phyloP scores from a whole-genome alignment of 208 protist genomes.

The Trypanosoma boissoni region DNA sequence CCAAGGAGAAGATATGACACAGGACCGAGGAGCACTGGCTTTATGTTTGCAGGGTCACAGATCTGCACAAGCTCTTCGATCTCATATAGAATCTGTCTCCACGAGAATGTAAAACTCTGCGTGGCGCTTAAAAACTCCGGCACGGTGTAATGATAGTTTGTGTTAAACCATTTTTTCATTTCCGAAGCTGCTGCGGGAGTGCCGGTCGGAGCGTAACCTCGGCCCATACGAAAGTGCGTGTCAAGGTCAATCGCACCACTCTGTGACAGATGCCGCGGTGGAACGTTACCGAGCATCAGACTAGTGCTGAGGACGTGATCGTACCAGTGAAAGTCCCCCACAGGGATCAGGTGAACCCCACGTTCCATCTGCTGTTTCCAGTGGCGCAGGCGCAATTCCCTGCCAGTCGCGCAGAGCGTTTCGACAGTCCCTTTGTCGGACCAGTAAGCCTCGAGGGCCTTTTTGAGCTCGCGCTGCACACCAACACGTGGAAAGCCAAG shows the following conservation, averaged over 20 bases:
- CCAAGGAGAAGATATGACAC: slow-evolving; percentile 76
- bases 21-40: slow-evolving; percentile 81
- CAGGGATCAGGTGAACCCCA: slow-evolving; percentile 60
- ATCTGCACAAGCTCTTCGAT: slow-evolving; percentile 51
- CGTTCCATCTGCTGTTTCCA: slow-evolving; percentile 40
- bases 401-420: slow-evolving; percentile 38
- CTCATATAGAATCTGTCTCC: slow-evolving; percentile 52
- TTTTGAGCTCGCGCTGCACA: slow-evolving; percentile 80
- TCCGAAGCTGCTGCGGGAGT: slow-evolving; percentile 55
- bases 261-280: slow-evolving; percentile 38
- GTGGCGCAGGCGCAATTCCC: slow-evolving; percentile 34
- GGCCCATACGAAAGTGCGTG: slow-evolving; percentile 85
- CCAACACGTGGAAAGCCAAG: slow-evolving; percentile 87
- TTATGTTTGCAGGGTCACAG: slow-evolving; percentile 34
- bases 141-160: slow-evolving; percentile 93
- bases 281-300: slow-evolving; percentile 75
- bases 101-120: slow-evolving; percentile 34
- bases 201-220: slow-evolving; percentile 61
- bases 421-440: slow-evolving; percentile 42
- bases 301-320: slow-evolving; percentile 77
- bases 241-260: slow-evolving; percentile 43
- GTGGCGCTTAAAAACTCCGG: slow-evolving; percentile 71
- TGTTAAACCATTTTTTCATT: slow-evolving; percentile 95
- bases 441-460: slow-evolving; percentile 85
- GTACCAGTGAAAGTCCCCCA: slow-evolving; percentile 81